Evolutionary conservation across 805 yeast species (phyloP), one percentile per base, ranked within the genome.

Genomic region (Saturnispora ahearnii): DNA sequence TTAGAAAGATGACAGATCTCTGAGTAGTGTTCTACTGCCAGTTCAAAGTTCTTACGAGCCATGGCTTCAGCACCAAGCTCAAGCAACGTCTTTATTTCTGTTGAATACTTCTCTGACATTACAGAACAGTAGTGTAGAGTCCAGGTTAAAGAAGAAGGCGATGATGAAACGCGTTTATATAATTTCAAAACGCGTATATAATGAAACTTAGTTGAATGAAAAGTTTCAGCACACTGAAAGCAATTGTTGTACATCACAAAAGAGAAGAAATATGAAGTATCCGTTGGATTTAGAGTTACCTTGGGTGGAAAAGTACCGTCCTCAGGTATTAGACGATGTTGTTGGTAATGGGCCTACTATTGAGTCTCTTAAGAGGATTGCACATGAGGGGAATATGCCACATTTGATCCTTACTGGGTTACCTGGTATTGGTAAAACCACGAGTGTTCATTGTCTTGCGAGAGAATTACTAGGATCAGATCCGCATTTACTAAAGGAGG

Each of bases 351-450:
- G 77, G 50, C 98, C 90, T 53, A 91, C 98, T 3, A 76, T 93
- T 4, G 88, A 83, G 53, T 76, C 97, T 36, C 73, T 93, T 49
- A 78, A 83, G 59, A 78, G 87, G 53, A 90, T 93, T 46, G 96
- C 95, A 5, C 68, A 77, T 44, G 96, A 90, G 60, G 99, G 99
- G 31, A 93, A 93, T 67, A 84, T 93, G 87, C 98, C 99, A 1
- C 96, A 93, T 67, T 73, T 93, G 77, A 90, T 93, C 58, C 85
- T 93, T 42, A 84, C 93, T n/a, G 96, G 99, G 3, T 70, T 88
- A 43, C 99, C 99, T 2, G 99, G 99, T 57, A 91, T 93, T 50
- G 99, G 99, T 40, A 93, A 93, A 64, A 93, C 99, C 2, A 93
- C 99, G 0, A 84, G 96, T 2, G 79, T 93, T 5, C 87, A 86